Base-by-base conservation (phyloP, 2,329 filamentous ascomycete species). In the Alternaria longipes region DNA sequence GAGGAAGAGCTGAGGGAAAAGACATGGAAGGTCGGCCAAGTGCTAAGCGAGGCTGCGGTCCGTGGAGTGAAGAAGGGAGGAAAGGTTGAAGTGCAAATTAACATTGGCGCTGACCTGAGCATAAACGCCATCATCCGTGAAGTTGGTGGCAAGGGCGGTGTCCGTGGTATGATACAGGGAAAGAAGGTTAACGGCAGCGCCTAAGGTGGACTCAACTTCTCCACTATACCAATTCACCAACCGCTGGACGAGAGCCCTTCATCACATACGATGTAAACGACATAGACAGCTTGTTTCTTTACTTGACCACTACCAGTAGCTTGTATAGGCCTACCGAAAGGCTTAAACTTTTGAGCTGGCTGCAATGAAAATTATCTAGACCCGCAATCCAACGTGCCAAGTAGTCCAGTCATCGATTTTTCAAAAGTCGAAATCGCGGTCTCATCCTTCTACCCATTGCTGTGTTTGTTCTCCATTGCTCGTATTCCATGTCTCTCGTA, bases 21-120 rank as follows among this genome's bases (percentile, higher is more conserved):
- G 86, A 84, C 95, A 61, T 97, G 93, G 93, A 97, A 97, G 86
- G 87, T 93, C 49, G 91, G 92, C 70, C 88, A 85, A 66, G 84
- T 90, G 30, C 87, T 99, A 62, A 94, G 93, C 62, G 95, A 99
- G 84, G 90, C 92, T 11, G 91, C 90, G 32, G 82, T 99, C 78
- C 91, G 87, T 80, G 92, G 86, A 61, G 87, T 96, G 70, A 94
- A 94, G 88, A 93, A 94, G 83, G 91, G 89, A 60, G 87, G 88
- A 74, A 97, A 97, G 85, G 89, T 99, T 68, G 95, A 99, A 85
- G 89, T 98, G 56, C 96, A 93, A 78, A 87, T 98, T 74, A 97
- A 94, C 79, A 90, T 98, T 67, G 87, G 86, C 56, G 90, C 88
- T 26, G 93, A 98, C 77, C 83, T 97, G 58, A 85, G 85, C 67